Percentiles rank a stretch among this genome's conserved stretches.
Evolutionary conservation across 75 land plant genomes (phyloP).

Genomic region (Pinus tabuliformis): DNA sequence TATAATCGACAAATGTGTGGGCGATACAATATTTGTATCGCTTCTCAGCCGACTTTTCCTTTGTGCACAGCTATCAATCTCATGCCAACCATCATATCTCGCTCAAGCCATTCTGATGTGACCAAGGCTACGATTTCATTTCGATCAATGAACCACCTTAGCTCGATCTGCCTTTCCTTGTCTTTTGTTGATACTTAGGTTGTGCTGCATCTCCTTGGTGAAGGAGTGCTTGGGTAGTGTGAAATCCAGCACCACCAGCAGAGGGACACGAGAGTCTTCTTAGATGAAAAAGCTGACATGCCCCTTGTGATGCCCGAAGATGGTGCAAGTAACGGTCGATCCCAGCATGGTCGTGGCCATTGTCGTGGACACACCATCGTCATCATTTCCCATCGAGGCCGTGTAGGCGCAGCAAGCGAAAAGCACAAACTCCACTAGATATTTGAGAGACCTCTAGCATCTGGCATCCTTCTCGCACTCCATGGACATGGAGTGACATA

Average conservation of each 20-base stretch:
- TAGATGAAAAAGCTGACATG: slow-evolving; percentile 62
- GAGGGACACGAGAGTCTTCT: slow-evolving; percentile 35
- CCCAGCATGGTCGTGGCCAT: not conserved
- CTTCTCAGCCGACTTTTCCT: no score
- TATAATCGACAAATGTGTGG: no score
- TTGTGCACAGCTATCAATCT: no score
- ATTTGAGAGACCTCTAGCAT: slow-evolving; percentile 21
- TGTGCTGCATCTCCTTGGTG: slow-evolving; percentile 53
- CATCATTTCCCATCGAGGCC: not conserved
- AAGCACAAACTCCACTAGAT: slow-evolving; percentile 32
- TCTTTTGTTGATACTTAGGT: no score
- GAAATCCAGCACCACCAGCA: slow-evolving; percentile 56
- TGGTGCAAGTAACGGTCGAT: slow-evolving; percentile 33
- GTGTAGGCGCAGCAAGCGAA: slow-evolving; percentile 15
- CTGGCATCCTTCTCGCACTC: slow-evolving; percentile 40
- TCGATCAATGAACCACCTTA: no score
- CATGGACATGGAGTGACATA: slow-evolving; percentile 23
- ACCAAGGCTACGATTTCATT: no score
- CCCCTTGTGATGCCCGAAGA: slow-evolving; percentile 52
- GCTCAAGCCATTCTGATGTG: no score
- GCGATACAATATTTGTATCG: no score
- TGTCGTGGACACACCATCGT: not conserved
- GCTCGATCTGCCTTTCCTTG: no score
- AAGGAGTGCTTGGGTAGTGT: slow-evolving; percentile 51
- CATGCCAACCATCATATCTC: no score